Evolutionary conservation across 306 rosid species (phyloP).

Genomic region (Sindora glabra): DNA sequence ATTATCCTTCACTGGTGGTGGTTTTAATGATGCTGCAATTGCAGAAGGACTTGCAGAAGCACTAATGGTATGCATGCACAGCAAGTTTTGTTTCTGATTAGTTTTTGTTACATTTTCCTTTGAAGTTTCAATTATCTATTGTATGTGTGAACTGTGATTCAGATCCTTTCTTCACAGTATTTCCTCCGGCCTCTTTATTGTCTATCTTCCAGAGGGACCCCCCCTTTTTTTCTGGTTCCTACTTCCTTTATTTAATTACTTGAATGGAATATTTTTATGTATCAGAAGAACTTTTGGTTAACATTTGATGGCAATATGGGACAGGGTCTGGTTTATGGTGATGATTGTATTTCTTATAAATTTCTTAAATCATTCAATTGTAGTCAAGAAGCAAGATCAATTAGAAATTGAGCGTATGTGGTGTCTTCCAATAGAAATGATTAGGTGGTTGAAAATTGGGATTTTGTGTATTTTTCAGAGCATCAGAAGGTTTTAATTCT

Average conservation of each 20-base stretch:
- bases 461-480: background rate
- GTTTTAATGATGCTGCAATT: constrained; percentile 84
- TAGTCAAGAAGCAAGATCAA: background rate
- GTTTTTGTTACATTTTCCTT: background rate
- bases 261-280: background rate
- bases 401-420: background rate
- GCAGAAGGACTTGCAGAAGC: constrained; percentile 99
- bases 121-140: constrained; percentile 4
- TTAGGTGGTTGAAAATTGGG: background rate
- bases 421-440: background rate
- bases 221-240: background rate
- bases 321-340: background rate
- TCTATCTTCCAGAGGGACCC: background rate
- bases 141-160: background rate
- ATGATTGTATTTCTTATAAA: background rate
- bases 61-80: constrained; percentile 52
- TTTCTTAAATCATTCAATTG: too few relatives aligned
- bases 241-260: background rate
- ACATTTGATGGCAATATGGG: background rate
- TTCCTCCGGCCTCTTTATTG: background rate
- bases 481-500: background rate
- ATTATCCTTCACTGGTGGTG: constrained; percentile 82
- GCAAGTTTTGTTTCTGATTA: background rate
- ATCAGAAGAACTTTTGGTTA: background rate
- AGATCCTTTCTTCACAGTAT: background rate